Conservation (phyloP, 345 rosid genomes). For the Microthlaspi erraticum region DNA sequence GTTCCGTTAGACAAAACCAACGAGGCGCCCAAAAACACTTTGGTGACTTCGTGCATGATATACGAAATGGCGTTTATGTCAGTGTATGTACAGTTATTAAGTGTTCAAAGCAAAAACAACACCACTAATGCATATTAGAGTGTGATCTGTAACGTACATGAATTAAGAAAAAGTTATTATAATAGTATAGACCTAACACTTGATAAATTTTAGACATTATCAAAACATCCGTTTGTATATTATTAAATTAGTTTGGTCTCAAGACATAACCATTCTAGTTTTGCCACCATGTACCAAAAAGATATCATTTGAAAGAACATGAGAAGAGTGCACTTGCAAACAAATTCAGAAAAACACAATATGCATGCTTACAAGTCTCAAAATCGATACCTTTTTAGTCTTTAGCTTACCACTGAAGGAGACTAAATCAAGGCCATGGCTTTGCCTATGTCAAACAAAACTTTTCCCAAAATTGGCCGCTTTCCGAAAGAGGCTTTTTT, state of each 20-base stretch:
- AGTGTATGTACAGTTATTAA: slow-evolving; percentile 79
- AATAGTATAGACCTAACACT: too few relatives aligned
- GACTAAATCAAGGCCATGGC: slow-evolving; percentile 8
- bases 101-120: too few relatives aligned
- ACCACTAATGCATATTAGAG: too few relatives aligned
- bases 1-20: slow-evolving; percentile 96
- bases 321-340: slow-evolving; percentile 38
- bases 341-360: slow-evolving; percentile 39
- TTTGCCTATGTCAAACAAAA: slow-evolving; percentile 24
- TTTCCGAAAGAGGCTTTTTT: slow-evolving; percentile 37
- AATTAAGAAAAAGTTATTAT: too few relatives aligned
- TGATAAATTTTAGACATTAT: too few relatives aligned
- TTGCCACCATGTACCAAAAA: slow-evolving; percentile 35
- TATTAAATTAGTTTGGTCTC: slow-evolving; percentile 31
- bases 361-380: slow-evolving; percentile 42
- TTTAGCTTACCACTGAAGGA: slow-evolving; percentile 17
- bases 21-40: slow-evolving; percentile 94
- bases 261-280: slow-evolving; percentile 30
- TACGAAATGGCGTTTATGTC: slow-evolving; percentile 91
- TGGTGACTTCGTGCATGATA: slow-evolving; percentile 92
- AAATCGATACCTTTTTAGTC: slow-evolving; percentile 21
- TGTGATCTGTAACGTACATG: too few relatives aligned
- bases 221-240: too few relatives aligned
- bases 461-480: slow-evolving; percentile 47
- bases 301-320: slow-evolving; percentile 16